Percentiles rank a stretch among this genome's conserved stretches.
Conservation (phyloP, 2,329 filamentous ascomycete species). For the Botrytis pseudocinerea region DNA sequence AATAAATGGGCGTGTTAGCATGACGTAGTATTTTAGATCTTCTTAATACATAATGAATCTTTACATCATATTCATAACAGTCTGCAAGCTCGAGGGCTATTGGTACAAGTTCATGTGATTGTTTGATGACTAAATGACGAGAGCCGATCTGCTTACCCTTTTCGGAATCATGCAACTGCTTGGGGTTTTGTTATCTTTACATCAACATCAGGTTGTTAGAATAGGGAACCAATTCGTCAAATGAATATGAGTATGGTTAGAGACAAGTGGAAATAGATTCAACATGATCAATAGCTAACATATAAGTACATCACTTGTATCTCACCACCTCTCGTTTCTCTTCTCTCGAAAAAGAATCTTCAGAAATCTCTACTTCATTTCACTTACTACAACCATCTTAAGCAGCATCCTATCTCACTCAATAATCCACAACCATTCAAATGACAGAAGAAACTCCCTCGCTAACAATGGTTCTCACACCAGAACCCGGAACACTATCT, state of each 20-base stretch:
- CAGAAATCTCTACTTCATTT: not conserved
- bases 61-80: not conserved
- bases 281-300: conserved; percentile 28
- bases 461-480: not conserved
- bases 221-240: conserved; percentile 15
- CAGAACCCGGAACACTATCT: not conserved
- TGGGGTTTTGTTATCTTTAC: not conserved
- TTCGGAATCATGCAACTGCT: not conserved
- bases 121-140: not conserved
- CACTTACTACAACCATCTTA: not conserved
- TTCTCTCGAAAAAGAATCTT: not conserved
- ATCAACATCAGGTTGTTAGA: not conserved
- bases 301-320: conserved; percentile 31
- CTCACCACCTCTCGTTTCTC: not conserved
- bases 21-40: not conserved
- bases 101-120: not conserved
- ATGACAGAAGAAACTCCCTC: not conserved
- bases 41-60: conserved; percentile 2
- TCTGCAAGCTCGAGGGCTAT: not conserved
- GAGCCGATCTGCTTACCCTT: not conserved
- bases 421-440: not conserved
- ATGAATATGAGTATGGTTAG: not conserved
- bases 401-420: not conserved
- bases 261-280: not conserved
- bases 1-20: not conserved